These are phyloP conservation scores for Crepidotus sp. DNA, from an alignment of 1,284 basidiomycete species.

Conservation along the genomic window DNA sequence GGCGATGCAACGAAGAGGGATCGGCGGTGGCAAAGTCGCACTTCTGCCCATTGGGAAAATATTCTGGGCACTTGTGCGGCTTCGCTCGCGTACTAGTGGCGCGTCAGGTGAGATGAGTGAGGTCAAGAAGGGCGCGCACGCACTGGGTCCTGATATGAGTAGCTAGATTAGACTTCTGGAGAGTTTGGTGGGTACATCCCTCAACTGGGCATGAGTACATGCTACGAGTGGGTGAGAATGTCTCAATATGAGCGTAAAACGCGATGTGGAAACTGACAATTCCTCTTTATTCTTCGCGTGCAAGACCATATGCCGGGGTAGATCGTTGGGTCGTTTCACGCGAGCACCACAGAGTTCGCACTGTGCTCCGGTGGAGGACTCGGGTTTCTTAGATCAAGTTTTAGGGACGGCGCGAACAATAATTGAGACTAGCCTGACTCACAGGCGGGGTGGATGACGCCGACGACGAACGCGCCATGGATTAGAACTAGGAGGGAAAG, in stretches of 20 bases:
- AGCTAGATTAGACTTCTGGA: conserved; percentile 13
- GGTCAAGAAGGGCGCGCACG: background rate
- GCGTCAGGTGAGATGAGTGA: background rate
- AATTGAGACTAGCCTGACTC: background rate
- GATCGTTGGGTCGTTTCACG: conserved; percentile 7
- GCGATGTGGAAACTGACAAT: conserved; percentile 3
- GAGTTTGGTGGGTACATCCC: conserved; percentile 12
- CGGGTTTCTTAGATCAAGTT: background rate
- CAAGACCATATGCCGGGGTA: conserved; percentile 11
- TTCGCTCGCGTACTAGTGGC: conserved; percentile 8
- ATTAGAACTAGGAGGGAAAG: background rate
- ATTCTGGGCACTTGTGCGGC: conserved; percentile 12
- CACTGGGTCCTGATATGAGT: conserved; percentile 15
- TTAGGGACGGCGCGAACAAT: background rate
- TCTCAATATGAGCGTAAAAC: background rate
- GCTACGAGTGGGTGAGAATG: conserved; percentile 2
- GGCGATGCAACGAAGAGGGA: conserved; percentile 13
- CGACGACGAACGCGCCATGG: conserved; percentile 12
- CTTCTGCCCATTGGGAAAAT: conserved; percentile 10
- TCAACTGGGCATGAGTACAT: conserved; percentile 13
- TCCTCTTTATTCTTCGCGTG: conserved; percentile 13
- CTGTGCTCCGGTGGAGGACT: background rate
- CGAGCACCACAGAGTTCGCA: conserved; percentile 5
- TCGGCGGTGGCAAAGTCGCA: conserved; percentile 12
- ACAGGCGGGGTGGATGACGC: conserved; percentile 7